These are phyloP conservation scores for Crithidia acanthocephali DNA, from an alignment of 208 protist genomes.

Conservation along the genomic window DNA sequence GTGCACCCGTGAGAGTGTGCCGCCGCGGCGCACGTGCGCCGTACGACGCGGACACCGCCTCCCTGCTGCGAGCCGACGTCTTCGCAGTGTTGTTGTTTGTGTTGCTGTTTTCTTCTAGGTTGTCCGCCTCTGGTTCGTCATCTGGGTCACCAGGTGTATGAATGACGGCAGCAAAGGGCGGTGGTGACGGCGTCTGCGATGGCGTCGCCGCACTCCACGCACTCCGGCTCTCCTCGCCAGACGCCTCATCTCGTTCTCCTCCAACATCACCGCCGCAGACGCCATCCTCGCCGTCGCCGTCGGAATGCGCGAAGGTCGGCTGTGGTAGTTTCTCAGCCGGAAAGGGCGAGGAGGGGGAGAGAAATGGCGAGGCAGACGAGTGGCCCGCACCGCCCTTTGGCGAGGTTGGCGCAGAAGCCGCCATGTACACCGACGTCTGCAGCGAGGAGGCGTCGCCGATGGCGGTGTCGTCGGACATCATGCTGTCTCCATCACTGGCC, in stretches of 20 bases:
- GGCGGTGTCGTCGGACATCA: background rate
- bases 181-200: background rate
- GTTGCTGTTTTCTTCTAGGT: too few relatives aligned
- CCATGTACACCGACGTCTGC: background rate
- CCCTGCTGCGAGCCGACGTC: background rate
- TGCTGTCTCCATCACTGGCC: background rate
- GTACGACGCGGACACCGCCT: slow-evolving; percentile 3
- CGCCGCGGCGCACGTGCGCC: background rate
- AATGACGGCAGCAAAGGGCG: background rate
- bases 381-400: background rate
- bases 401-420: background rate
- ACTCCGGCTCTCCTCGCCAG: background rate
- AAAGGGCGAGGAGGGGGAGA: background rate
- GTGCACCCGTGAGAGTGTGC: background rate
- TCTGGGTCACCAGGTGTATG: background rate
- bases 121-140: too few relatives aligned
- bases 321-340: background rate
- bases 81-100: background rate
- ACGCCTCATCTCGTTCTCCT: too few relatives aligned
- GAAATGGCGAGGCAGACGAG: background rate
- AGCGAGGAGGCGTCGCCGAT: background rate
- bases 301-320: background rate
- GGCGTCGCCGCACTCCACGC: background rate
- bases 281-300: background rate
- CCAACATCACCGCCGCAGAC: too few relatives aligned